Conservation (phyloP, 352 stramenopile genomes). For the Phytophthora litchii region DNA sequence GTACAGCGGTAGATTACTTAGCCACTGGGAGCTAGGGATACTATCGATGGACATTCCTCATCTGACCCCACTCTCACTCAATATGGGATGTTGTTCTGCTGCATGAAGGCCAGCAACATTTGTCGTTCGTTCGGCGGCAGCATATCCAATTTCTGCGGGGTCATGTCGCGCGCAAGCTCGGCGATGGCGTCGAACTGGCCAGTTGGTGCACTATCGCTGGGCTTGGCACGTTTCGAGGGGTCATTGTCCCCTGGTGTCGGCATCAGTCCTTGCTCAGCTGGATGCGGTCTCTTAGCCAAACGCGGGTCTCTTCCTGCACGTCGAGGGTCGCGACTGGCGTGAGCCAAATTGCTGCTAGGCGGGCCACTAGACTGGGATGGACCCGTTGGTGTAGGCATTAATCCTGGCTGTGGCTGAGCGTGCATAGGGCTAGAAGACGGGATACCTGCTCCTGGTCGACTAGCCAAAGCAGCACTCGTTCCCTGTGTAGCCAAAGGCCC, state of each 20-base stretch:
- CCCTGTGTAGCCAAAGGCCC: constrained; percentile 46
- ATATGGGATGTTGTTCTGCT: constrained; percentile 81
- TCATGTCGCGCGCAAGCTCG: constrained; percentile 81
- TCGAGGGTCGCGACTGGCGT: constrained; percentile 57
- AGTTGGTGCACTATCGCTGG: constrained; percentile 19
- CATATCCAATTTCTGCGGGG: constrained; percentile 80
- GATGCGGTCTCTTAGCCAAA: constrained; percentile 49
- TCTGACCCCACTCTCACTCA: constrained; percentile 12
- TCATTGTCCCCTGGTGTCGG: constrained; percentile 28
- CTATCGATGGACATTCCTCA: constrained; percentile 21
- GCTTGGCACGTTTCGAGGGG: constrained; percentile 33
- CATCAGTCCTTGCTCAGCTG: constrained; percentile 29
- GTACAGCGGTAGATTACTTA: constrained; percentile 18
- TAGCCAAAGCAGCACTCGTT: constrained; percentile 27
- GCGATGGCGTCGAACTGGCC: constrained; percentile 68
- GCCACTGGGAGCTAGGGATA: constrained; percentile 15
- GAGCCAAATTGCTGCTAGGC: constrained; percentile 34
- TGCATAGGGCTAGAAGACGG: constrained; percentile 37
- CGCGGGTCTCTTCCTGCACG: constrained; percentile 60
- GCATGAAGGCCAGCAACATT: constrained; percentile 81
- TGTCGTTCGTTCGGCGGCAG: constrained; percentile 79
- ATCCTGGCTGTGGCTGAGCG: constrained; percentile 30
- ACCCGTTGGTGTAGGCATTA: constrained; percentile 35
- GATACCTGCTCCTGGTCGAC: constrained; percentile 22
- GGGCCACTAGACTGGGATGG: constrained; percentile 29